Evolutionary conservation across 2,329 filamentous ascomycete species (phyloP), one percentile per base, ranked within the genome.

Genomic region (Epicoccum nigrum): DNA sequence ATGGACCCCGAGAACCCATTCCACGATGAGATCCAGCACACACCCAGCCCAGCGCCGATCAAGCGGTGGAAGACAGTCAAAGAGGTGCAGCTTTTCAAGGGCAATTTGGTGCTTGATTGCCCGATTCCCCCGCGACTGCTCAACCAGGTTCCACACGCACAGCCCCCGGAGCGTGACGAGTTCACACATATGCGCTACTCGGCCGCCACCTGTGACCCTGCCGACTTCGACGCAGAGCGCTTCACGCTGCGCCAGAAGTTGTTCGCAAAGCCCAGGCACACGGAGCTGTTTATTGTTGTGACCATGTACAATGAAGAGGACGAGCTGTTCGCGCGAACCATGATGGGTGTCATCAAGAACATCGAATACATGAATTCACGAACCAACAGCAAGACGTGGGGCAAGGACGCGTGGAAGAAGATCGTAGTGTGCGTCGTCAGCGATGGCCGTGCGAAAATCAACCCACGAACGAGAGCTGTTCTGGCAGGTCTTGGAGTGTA

Each of bases 291-390:
- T 74, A 96, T 97, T 65, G 93, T 92, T 27, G 86, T 97, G 45
- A 97, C 93, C 51, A 97, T 97, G 93, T 99, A 99, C 79, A 99
- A 99, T 70, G 94, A 99, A 70, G 93, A 99, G 72, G 94, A 99
- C 65, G 87, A 97, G 60, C 80, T 97, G 53, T 97, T 99, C 70
- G 92, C 94, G 19, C 86, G 94, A 33, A 97, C 94, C 4, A 90
- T 99, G 90, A 90, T 87, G 41, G 94, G 94, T 73, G 92, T 99
- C 4, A 93, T 97, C 81, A 97, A 99, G 79, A 99, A 99, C 73
- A 90, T 99, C 62, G 93, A 97, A 73, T 92, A 93, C 79, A 97
- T 99, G 90, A 97, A 94, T 75, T 91, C 89, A 54, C 85, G 93
- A 41, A 91, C 87, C 37, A 91, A 89, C 71, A 96, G 92, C 76